phyloP scores from a whole-genome alignment of 192 early-diverging fungal genomes.

The Phlyctochytrium bullatum region DNA sequence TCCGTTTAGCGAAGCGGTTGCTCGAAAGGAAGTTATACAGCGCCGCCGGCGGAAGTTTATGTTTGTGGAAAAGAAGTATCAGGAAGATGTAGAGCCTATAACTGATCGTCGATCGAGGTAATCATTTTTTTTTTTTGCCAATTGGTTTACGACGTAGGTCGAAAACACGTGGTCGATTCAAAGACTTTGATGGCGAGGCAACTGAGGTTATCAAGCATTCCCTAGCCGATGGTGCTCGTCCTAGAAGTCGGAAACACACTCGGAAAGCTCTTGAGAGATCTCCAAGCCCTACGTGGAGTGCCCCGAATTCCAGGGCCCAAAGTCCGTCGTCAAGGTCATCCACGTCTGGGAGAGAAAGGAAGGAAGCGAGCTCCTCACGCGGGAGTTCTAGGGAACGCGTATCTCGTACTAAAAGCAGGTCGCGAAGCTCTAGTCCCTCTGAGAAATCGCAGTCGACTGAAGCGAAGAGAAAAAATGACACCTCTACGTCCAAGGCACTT shows the following conservation, averaged over 20 bases:
- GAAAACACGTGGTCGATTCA: background rate
- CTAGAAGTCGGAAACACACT: background rate
- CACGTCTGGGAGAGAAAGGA: constrained; percentile 18
- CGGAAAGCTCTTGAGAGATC: constrained; percentile 1
- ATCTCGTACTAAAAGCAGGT: constrained; percentile 15
- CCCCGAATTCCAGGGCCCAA: constrained; percentile 1
- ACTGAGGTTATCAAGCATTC: constrained; percentile 16
- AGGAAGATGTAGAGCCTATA: no score
- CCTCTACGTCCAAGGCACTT: constrained; percentile 15
- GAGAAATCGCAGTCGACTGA: no score
- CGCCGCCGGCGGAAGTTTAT: constrained; percentile 9
- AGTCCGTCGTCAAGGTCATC: background rate
- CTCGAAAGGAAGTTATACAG: constrained; percentile 21
- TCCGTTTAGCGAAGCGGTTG: constrained; percentile 21
- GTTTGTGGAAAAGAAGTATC: constrained; percentile 25
- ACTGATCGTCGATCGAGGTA: no score
- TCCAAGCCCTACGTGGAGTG: background rate
- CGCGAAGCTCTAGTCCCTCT: constrained; percentile 20
- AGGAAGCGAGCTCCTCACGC: background rate
- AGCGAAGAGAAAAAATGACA: no score
- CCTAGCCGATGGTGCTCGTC: constrained; percentile 19
- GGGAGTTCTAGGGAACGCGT: no score
- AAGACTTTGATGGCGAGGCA: constrained; percentile 1
- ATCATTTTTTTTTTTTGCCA: no score
- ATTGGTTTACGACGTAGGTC: no score